Evolutionary conservation across 768 basidiomycete species (phyloP).

Genomic region (Pisolithus tinctorius): DNA sequence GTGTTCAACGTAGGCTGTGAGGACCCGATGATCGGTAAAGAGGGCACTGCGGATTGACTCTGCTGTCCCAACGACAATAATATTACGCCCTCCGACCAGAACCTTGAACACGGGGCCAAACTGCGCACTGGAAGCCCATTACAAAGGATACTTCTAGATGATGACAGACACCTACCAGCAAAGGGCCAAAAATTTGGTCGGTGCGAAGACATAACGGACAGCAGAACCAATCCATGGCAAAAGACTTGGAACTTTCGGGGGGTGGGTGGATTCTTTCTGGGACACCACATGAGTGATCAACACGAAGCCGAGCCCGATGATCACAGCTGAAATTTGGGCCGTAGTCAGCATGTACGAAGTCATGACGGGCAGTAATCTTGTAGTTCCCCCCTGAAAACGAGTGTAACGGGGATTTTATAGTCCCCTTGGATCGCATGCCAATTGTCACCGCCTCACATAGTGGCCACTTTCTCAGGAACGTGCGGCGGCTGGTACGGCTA

Average conservation of each 20-base stretch:
- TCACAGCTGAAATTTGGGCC: not conserved
- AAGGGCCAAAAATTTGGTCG: constrained; percentile 9
- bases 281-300: not conserved
- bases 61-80: constrained; percentile 12
- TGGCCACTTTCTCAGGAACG: too few relatives aligned
- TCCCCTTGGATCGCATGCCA: too few relatives aligned
- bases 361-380: not conserved
- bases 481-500: too few relatives aligned
- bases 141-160: not conserved
- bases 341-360: not conserved
- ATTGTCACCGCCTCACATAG: too few relatives aligned
- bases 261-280: not conserved
- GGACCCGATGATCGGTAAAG: constrained; percentile 1
- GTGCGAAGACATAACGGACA: constrained; percentile 9
- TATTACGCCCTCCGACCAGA: constrained; percentile 12
- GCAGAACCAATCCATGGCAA: constrained; percentile 14
- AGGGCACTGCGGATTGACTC: constrained; percentile 11
- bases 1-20: constrained; percentile 9
- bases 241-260: constrained; percentile 7
- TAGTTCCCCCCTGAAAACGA: too few relatives aligned
- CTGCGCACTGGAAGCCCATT: constrained; percentile 3
- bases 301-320: not conserved
- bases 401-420: too few relatives aligned
- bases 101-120: constrained; percentile 13
- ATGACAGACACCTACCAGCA: constrained; percentile 12